Evolutionary conservation across 768 basidiomycete species (phyloP), one percentile per base, ranked within the genome.

Genomic region (Phlebiopsis flavidoalba): DNA sequence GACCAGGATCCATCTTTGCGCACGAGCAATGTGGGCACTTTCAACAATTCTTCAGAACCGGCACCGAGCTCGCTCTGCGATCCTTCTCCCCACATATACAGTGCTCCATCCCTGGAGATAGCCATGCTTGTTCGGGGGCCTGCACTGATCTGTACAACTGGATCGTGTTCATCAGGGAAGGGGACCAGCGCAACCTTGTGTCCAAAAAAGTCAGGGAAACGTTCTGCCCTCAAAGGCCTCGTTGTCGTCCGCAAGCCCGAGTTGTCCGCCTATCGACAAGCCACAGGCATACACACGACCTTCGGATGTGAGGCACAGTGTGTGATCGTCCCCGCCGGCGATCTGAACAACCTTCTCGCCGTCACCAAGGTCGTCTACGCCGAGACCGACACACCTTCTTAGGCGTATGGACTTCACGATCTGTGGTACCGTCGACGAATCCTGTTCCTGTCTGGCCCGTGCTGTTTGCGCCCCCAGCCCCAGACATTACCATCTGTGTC

Each of bases 381-480:
- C 81, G 11, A 94, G 80, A 6, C 81, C 76, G 53, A 79, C 72
- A 19, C 93, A 84, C 59, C 79, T 84, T 31, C 65, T 77, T 80
- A 0, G 91, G 91, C 0, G 81, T 72, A 60, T 82, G 81, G 15
- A 92, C 81, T 57, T 87, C 77, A 60, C 81, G 79, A 51, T 80
- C 81, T 14, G 73, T 64, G 12, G 78, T 74, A 8, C 69, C 67
- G 76, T 77, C 73, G 76, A 77, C 66, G 62, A 73, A 70, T 7
- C 77, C 79, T 0, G 88, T 86, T 43, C 90, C 91, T 1, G 84
- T 85, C 73, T 93, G 91, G 36, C 89, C 95, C 86, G 81, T 90
- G 73, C 78, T 91, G 73, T 98, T 97, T 61, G 95, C 78, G 19
- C 96, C 96, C n/a, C 96, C 96, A 98, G 15, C 85, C 93, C 87